Evolutionary conservation across 148 eudicot genomes (phyloP), one percentile per base, ranked within the genome.

Genomic region (Euryodendron excelsum): DNA sequence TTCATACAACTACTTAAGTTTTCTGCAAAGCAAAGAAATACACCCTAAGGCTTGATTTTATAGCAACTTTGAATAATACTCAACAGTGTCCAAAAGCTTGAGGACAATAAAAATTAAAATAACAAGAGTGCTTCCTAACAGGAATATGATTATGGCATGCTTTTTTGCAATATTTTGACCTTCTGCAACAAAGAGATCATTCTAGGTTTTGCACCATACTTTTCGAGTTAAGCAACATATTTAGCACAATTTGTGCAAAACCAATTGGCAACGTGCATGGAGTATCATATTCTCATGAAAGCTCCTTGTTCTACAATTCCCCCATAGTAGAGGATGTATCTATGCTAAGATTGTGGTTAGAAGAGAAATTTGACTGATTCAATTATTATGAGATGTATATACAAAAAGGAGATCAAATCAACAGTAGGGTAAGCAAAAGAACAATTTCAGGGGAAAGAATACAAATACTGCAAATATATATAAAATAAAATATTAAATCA

Each of bases 1-100:
- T 31, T 34, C 47, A 78, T 52, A 68, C 30, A 69, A 55, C 36
- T 18, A 69, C 45, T 66, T 64, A 70, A 73, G 77, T 64, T 53
- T 18, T 80, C 78, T 73, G 73, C 39, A 65, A 28, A 69, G 33
- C 13, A 59, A 65, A 53, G 14, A 30, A 45, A 55, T 3, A 31
- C n/a, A 20, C 53, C 12, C 8, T 67, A 67, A 37, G 50, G 37
- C 50, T 15, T 25, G 27, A 14, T 7, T 17, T 41, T 1, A 13
- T 23, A 4, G 21, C 20, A 21, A 1, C 12, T 67, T 39, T n/a
- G 45, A 36, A 11, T 66, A 36, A n/a, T n/a, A 68, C 52, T 41
- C 27, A 12, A 23, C 1, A 4, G 25, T 8, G n/a, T 41, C 31
- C 30, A 21, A 37, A 23, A 41, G 52, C 39, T 39, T 39, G 48